These are phyloP conservation scores for Parachaetomium inaequale DNA, from an alignment of 495 filamentous ascomycete species.

Conservation along the genomic window DNA sequence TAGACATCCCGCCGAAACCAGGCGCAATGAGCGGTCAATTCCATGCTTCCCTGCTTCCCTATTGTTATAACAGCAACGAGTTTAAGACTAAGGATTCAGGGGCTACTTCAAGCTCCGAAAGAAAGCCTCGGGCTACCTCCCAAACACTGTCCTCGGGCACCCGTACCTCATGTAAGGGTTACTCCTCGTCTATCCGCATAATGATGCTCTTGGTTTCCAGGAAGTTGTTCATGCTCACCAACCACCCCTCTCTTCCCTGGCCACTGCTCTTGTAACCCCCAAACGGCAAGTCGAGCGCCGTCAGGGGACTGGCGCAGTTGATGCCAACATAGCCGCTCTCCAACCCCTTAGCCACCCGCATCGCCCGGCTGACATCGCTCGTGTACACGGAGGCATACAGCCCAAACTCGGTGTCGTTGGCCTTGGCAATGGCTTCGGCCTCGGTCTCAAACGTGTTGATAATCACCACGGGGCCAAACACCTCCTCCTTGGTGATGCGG, in stretches of 20 bases:
- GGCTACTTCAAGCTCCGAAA: no score
- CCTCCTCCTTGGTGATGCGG: slow-evolving; percentile 52
- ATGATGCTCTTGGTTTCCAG: slow-evolving; percentile 49
- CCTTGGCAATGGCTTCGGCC: slow-evolving; percentile 61
- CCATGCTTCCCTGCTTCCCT: no score
- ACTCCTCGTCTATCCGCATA: slow-evolving; percentile 31
- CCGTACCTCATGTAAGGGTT: not conserved
- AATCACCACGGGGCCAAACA: slow-evolving; percentile 66
- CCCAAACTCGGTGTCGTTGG: slow-evolving; percentile 71
- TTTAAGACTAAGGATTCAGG: no score
- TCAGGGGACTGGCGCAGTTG: slow-evolving; percentile 41
- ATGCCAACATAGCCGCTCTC: slow-evolving; percentile 57
- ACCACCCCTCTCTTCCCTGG: slow-evolving; percentile 37
- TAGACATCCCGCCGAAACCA: no score
- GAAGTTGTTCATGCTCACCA: slow-evolving; percentile 47
- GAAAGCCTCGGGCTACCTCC: no score
- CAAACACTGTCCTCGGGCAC: no score
- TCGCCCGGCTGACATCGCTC: slow-evolving; percentile 62
- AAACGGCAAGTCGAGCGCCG: slow-evolving; percentile 40
- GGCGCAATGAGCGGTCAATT: no score
- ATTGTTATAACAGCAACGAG: no score
- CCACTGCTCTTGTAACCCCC: slow-evolving; percentile 45
- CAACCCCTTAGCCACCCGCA: slow-evolving; percentile 62
- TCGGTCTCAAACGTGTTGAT: slow-evolving; percentile 65
- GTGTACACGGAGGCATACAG: slow-evolving; percentile 75